Evolutionary conservation across 257 asterid species (phyloP), one percentile per base, ranked within the genome.

Genomic region (Primulina eburnea): DNA sequence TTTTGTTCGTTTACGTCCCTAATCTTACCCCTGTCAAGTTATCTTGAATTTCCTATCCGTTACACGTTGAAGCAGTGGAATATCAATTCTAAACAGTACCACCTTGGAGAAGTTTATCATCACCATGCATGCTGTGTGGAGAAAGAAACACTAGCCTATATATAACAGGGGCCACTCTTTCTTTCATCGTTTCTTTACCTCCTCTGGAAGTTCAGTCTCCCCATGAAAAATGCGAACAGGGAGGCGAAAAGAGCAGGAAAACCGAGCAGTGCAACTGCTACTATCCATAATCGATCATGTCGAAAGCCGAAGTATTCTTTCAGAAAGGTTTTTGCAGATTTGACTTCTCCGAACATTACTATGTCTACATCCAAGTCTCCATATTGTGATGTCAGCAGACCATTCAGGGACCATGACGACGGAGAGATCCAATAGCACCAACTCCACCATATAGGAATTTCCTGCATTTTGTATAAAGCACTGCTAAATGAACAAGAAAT

Each of bases 361-460:
- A 43, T 43, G 17, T 12, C 8, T 43, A 43, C 53, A 43, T 43
- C 53, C 17, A 43, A 10, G n/a, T 62, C 67, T 62, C 67, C 67
- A 8, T 32, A 5, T 62, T 62, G 67, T 16, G 67, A 62, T 62
- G 52, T 62, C 52, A 62, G 26, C 10, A 62, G 21, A 5, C 50
- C 67, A 62, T 62, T 32, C 38, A 62, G 9, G 35, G 67, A 32
- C 67, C 67, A 33, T n/a, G 67, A 38, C 16, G 38, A 38, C 10
- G 67, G 67, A 17, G 67, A 62, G 10, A 38, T 26, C 67, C 67
- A 62, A 10, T 62, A 62, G 38, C 38, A 62, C 67, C 67, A 62
- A 11, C 67, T 62, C 67, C 67, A 62, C 67, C 67, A 62, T 62
- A 32, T 62, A n/a, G 67, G 67, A 17, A 62, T 62, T 62, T 62